These are phyloP conservation scores for Xylariaceae sp. DNA, from an alignment of 2,329 filamentous ascomycete genomes.

Conservation along the genomic window DNA sequence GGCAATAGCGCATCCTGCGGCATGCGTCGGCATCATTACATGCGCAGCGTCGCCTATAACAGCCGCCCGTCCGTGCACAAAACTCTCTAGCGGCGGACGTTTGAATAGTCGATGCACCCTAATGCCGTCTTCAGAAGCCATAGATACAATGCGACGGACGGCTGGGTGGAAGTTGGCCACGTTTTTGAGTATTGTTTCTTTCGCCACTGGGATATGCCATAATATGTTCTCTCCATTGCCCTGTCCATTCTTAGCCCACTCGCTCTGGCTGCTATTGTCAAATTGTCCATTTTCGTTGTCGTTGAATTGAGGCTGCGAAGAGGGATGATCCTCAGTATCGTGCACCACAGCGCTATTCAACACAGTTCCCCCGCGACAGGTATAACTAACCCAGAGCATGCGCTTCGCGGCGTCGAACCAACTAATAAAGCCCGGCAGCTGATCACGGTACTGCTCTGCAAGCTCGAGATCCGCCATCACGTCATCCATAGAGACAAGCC, in stretches of 20 bases:
- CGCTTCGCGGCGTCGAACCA: constrained; percentile 18
- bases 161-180: constrained; percentile 27
- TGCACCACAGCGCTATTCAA: constrained; percentile 29
- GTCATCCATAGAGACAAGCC: constrained; percentile 29
- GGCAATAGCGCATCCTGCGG: constrained; percentile 22
- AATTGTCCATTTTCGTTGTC: background rate
- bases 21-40: constrained; percentile 33
- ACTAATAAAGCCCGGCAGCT: constrained; percentile 24
- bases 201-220: constrained; percentile 20
- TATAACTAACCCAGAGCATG: constrained; percentile 27
- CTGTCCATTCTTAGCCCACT: background rate
- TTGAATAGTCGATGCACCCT: constrained; percentile 28
- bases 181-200: constrained; percentile 20
- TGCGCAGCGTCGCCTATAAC: constrained; percentile 29
- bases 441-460: constrained; percentile 11
- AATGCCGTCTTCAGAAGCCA: constrained; percentile 30
- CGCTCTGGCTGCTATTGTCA: background rate
- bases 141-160: constrained; percentile 14
- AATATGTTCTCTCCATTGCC: background rate
- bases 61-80: constrained; percentile 28
- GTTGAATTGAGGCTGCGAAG: background rate
- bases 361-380: constrained; percentile 25
- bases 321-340: constrained; percentile 3
- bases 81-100: constrained; percentile 24
- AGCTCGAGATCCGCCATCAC: constrained; percentile 22